Percentiles rank a stretch among this genome's conserved stretches.
phyloP scores from a whole-genome alignment of 2,329 filamentous ascomycete species.

The Exophiala sp. region DNA sequence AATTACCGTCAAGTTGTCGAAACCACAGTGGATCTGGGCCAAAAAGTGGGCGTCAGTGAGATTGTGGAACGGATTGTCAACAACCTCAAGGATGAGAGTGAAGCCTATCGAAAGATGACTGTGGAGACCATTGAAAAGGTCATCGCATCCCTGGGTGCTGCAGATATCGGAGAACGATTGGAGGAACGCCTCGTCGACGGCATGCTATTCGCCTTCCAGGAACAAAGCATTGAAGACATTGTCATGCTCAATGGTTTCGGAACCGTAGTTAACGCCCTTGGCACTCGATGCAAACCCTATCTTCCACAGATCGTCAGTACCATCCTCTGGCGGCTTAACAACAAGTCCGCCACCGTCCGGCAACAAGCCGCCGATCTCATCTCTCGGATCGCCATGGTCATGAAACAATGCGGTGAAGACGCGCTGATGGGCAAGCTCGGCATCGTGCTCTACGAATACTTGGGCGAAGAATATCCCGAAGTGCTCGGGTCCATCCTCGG shows the following conservation, averaged over 20 bases:
- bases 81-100: slow-evolving; percentile 96
- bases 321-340: slow-evolving; percentile 93
- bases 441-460: slow-evolving; percentile 91
- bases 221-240: slow-evolving; percentile 93
- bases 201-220: slow-evolving; percentile 92
- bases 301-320: slow-evolving; percentile 95
- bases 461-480: slow-evolving; percentile 97
- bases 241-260: slow-evolving; percentile 97
- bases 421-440: slow-evolving; percentile 92
- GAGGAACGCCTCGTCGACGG: slow-evolving; percentile 94
- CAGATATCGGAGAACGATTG: slow-evolving; percentile 84
- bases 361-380: slow-evolving; percentile 96
- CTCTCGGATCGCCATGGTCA: slow-evolving; percentile 94
- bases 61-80: slow-evolving; percentile 88
- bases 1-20: slow-evolving; percentile 98
- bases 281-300: slow-evolving; percentile 90
- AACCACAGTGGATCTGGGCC: slow-evolving; percentile 91
- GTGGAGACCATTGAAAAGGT: slow-evolving; percentile 97
- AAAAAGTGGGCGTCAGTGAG: slow-evolving; percentile 96
- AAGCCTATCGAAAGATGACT: slow-evolving; percentile 98
- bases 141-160: slow-evolving; percentile 83
- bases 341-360: slow-evolving; percentile 92
- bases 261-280: slow-evolving; percentile 91
- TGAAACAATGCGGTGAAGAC: slow-evolving; percentile 98
- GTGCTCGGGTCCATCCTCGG: slow-evolving; percentile 94